phyloP scores from a whole-genome alignment of 108 stramenopile species.

The Cylindrotheca closterium region DNA sequence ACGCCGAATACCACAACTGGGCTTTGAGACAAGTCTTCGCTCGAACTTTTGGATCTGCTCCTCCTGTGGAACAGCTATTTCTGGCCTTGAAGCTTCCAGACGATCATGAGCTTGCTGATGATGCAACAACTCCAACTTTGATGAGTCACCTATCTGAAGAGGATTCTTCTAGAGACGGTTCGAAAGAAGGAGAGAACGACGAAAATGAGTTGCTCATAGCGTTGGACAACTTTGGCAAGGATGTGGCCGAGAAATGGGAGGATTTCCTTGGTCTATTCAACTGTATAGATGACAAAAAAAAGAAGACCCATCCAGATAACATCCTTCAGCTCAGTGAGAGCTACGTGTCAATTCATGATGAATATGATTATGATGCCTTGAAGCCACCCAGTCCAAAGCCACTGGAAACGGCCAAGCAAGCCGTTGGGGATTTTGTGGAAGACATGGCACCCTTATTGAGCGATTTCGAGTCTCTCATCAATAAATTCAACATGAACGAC shows the following conservation, averaged over 20 bases:
- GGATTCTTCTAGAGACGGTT: neutral
- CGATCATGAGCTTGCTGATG: neutral
- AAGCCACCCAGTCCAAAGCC: constrained; percentile 7
- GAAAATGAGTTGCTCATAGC: constrained; percentile 31
- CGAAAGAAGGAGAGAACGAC: constrained; percentile 2
- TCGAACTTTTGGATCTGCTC: constrained; percentile 51
- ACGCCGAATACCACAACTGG: constrained; percentile 73
- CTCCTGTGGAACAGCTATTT: constrained; percentile 36
- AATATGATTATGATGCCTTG: constrained; percentile 1
- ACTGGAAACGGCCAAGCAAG: constrained; percentile 19
- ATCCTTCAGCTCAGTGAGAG: constrained; percentile 27
- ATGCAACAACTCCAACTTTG: neutral
- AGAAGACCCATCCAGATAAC: constrained; percentile 11
- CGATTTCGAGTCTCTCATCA: constrained; percentile 48
- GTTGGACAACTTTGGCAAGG: constrained; percentile 23
- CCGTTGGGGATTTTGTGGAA: constrained; percentile 28
- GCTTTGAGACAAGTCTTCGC: constrained; percentile 66
- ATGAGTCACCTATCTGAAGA: constrained; percentile 3
- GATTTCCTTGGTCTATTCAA: constrained; percentile 24
- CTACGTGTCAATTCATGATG: constrained; percentile 15
- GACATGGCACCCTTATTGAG: constrained; percentile 32
- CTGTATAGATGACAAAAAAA: constrained; percentile 22
- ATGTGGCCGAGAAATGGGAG: constrained; percentile 33
- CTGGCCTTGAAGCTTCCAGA: constrained; percentile 23
- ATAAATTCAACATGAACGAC: constrained; percentile 70